phyloP scores from a whole-genome alignment of 169 alveolate genomes.

The Plasmodium fragile region DNA sequence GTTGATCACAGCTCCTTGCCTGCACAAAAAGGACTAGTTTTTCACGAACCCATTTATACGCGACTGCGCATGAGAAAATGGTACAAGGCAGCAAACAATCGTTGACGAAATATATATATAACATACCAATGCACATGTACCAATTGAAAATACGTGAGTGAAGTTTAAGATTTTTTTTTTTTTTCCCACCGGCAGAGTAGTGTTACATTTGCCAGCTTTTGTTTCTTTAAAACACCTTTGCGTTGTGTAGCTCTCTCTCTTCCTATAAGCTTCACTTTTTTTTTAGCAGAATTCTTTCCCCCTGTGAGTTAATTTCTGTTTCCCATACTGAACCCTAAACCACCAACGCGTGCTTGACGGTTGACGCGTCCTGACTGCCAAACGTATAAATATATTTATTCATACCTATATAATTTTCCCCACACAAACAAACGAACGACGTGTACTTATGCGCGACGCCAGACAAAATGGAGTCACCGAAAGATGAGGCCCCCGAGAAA shows the following conservation, averaged over 20 bases:
- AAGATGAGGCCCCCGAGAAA: conserved; percentile 16
- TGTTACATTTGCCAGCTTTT: neutral
- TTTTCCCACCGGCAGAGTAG: neutral
- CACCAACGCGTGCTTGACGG: neutral
- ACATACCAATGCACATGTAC: neutral
- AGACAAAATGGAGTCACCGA: conserved; percentile 35
- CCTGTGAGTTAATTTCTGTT: neutral
- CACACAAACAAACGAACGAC: neutral
- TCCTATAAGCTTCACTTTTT: neutral
- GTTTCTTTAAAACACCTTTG: neutral
- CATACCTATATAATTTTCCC: neutral
- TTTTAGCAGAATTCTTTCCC: neutral
- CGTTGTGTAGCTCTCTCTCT: neutral
- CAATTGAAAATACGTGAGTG: neutral
- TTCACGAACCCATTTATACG: neutral
- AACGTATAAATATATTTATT: neutral
- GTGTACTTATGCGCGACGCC: neutral
- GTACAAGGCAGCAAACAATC: neutral
- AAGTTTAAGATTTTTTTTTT: neutral
- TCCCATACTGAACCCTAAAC: neutral
- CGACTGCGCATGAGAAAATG: neutral
- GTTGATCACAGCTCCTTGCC: neutral
- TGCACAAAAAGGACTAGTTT: neutral
- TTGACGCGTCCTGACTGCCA: neutral
- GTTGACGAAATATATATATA: neutral